A percentile compares a stretch with the other conserved stretches of the same genome.
phyloP scores from a whole-genome alignment of 208 protist species.

The Crithidia expoeki region DNA sequence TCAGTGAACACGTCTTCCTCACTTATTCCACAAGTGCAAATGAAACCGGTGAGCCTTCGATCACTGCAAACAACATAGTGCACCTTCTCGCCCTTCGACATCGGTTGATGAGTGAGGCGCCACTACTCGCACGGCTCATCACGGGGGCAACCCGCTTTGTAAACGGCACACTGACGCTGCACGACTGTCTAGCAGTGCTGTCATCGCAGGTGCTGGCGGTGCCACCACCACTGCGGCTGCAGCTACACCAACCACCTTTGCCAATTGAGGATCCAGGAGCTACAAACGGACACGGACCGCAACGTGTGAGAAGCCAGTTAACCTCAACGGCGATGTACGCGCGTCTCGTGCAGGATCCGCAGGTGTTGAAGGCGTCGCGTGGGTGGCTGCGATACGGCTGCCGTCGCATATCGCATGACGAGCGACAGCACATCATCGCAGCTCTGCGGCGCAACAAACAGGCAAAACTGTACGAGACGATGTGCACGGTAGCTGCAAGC shows the following conservation, averaged over 20 bases:
- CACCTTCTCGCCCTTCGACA: slow-evolving; percentile 24
- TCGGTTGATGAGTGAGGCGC: slow-evolving; percentile 4
- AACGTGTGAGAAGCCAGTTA: not conserved
- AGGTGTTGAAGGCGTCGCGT: slow-evolving; percentile 19
- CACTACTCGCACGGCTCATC: slow-evolving; percentile 26
- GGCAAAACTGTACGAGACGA: not conserved
- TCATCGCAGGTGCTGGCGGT: slow-evolving; percentile 19
- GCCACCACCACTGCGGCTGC: slow-evolving; percentile 13
- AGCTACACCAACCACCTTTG: not conserved
- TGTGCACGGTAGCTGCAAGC: not conserved
- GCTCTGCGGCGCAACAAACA: slow-evolving; percentile 8
- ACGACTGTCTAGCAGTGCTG: slow-evolving; percentile 27
- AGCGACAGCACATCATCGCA: slow-evolving; percentile 10
- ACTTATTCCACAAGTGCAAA: not conserved
- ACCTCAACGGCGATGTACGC: slow-evolving; percentile 1
- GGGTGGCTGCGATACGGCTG: slow-evolving; percentile 37
- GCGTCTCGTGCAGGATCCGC: slow-evolving; percentile 5
- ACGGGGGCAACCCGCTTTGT: slow-evolving; percentile 22
- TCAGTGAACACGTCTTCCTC: not conserved
- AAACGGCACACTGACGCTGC: slow-evolving; percentile 11
- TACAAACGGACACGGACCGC: not conserved
- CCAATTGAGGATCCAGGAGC: not conserved
- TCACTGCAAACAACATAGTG: not conserved
- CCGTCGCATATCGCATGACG: slow-evolving; percentile 16
- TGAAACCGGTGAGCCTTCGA: not conserved